Base-by-base conservation (phyloP, 768 basidiomycete genomes). In the Porpolomopsis calyptriformis region DNA sequence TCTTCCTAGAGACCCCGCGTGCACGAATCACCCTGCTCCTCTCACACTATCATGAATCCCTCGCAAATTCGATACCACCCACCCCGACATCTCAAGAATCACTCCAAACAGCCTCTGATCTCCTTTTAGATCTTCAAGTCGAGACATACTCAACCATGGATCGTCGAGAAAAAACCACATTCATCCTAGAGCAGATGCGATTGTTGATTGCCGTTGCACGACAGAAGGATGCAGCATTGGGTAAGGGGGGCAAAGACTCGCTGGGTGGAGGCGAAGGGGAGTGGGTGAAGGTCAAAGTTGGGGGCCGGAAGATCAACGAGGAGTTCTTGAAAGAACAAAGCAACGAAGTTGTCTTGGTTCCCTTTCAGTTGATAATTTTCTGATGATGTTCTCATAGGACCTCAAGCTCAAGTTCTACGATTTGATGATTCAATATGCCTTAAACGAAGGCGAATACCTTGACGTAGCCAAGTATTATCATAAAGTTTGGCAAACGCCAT, bases 121-220 rank as follows among this genome's bases (percentile, higher is more conserved):
- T 98, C 23, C 73, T 98, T 50, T 84, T 84, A 19, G 96, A 99
- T 48, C 78, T 99, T 2, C 93, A 97, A 68, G 93, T 99, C 31
- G 96, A 99, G 66, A 98, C 96, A 1, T 99, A 97, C 61, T 97
- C 93, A 11, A 91, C 89, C 4, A 98, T 99, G 96, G 90, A 97
- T 52, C 81, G 92, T 49, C 70, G 86, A 58, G 96, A 99, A 64
- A 99, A 99, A 73, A 96, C 91, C 3, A 91, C 98, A 61, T 97
- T 99, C 57, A 87, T 99, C 53, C 67, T 98, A 36, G 94, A 98
- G 64, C 96, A 98, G 64, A 98, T 99, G 91, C 74, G 96, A 48
- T 62, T 98, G 42, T 70, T 93, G 56, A 78, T 87, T 42, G 71
- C 77, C 34, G 77, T 90, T 27, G 88, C 88, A 22, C 72, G 77